phyloP scores from a whole-genome alignment of 2,329 filamentous ascomycete species.

The Thermothelomyces thermophilus region DNA sequence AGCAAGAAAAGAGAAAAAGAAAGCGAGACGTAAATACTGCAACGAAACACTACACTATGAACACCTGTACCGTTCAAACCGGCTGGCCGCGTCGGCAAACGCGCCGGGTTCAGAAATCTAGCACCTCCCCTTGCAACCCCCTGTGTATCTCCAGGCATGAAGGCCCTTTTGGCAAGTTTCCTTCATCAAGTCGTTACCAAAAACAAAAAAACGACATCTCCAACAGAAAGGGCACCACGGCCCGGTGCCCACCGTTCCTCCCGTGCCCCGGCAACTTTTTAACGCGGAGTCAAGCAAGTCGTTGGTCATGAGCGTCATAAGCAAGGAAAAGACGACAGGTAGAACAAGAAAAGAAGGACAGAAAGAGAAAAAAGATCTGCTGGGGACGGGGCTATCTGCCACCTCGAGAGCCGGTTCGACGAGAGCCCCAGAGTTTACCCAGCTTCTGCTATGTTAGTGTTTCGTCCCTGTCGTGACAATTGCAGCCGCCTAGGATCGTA shows the following conservation, averaged over 20 bases:
- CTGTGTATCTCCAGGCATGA: constrained; percentile 10
- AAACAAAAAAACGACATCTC: constrained; percentile 4
- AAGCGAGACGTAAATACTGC: constrained; percentile 5
- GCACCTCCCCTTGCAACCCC: constrained; percentile 1
- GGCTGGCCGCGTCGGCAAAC: not conserved
- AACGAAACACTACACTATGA: constrained; percentile 11
- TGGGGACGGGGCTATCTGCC: not conserved
- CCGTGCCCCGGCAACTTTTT: constrained; percentile 3
- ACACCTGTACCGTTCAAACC: constrained; percentile 5
- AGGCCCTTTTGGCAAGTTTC: constrained; percentile 12
- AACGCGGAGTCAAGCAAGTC: constrained; percentile 8
- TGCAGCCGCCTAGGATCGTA: constrained; percentile 20
- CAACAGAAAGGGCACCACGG: not conserved
- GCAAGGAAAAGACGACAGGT: constrained; percentile 9
- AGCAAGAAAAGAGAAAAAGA: not conserved
- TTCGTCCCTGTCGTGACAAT: constrained; percentile 10
- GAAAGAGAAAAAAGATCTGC: not conserved
- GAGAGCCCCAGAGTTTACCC: not conserved
- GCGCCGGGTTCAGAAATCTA: constrained; percentile 8
- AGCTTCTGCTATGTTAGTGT: not conserved
- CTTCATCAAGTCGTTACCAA: constrained; percentile 19
- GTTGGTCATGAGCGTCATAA: constrained; percentile 23
- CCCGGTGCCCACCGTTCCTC: not conserved
- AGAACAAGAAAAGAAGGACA: not conserved
- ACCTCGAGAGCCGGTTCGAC: not conserved